phyloP scores from a whole-genome alignment of 2,329 filamentous ascomycete genomes.

The Ophiostoma ulmi region DNA sequence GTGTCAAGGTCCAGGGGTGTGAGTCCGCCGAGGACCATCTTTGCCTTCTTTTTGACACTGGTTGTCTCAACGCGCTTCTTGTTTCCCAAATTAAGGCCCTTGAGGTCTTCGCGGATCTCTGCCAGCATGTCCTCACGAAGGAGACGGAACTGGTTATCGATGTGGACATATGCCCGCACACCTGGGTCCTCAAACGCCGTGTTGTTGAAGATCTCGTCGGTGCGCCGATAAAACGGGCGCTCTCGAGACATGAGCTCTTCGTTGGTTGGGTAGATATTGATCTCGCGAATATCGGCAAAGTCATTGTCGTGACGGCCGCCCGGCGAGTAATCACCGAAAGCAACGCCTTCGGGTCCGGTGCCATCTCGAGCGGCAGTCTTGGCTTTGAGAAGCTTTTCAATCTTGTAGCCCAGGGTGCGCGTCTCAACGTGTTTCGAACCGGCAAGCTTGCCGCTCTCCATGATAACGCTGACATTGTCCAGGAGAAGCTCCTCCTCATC shows the following conservation, averaged over 20 bases:
- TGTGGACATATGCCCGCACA: constrained; percentile 44
- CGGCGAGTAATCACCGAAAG: constrained; percentile 34
- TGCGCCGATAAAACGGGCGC: constrained; percentile 50
- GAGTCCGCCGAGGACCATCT: constrained; percentile 38
- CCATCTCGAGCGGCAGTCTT: background rate
- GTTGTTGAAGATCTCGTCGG: constrained; percentile 44
- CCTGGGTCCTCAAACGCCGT: constrained; percentile 28
- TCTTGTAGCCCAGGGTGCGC: constrained; percentile 33
- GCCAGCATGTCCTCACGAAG: constrained; percentile 66
- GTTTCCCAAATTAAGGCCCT: constrained; percentile 44
- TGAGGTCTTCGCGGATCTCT: constrained; percentile 58
- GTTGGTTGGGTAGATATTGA: constrained; percentile 60
- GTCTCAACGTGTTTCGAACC: constrained; percentile 29
- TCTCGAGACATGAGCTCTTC: constrained; percentile 56
- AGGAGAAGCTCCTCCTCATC: constrained; percentile 26
- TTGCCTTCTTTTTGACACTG: constrained; percentile 21
- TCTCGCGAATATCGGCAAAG: constrained; percentile 53
- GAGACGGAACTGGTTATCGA: constrained; percentile 68
- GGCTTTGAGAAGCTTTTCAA: constrained; percentile 38
- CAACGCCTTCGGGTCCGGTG: background rate
- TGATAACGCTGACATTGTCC: constrained; percentile 28
- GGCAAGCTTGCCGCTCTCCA: constrained; percentile 30
- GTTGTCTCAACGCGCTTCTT: constrained; percentile 36
- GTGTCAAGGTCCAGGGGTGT: constrained; percentile 38
- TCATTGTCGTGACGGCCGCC: constrained; percentile 74